Evolutionary conservation across 1,139 yeast species (phyloP).

Genomic region (Wickerhamiella infanticola): DNA sequence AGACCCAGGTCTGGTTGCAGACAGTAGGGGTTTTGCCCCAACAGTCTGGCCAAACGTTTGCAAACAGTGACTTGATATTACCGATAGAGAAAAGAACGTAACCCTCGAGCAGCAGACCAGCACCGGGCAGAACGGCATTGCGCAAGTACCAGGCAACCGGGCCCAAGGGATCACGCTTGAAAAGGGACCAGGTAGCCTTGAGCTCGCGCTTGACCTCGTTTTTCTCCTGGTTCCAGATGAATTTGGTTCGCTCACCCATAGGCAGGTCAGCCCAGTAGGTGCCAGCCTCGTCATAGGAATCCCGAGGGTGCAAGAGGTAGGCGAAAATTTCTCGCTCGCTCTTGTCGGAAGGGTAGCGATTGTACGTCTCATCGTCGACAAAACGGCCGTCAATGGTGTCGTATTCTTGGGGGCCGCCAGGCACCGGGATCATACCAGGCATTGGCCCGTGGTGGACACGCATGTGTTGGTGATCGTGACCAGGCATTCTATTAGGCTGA

Average conservation of each 20-base stretch:
- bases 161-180: conserved; percentile 23
- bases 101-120: conserved; percentile 26
- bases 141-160: conserved; percentile 25
- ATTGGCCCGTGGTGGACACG: conserved; percentile 20
- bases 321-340: conserved; percentile 23
- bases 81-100: conserved; percentile 28
- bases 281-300: conserved; percentile 21
- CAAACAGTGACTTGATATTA: conserved; percentile 21
- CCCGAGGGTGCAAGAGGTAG: conserved; percentile 22
- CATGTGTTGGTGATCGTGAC: neutral
- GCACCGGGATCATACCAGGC: conserved; percentile 24
- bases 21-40: conserved; percentile 16
- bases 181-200: conserved; percentile 16
- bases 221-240: conserved; percentile 19
- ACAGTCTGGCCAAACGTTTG: conserved; percentile 26
- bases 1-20: conserved; percentile 24
- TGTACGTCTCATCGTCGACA: conserved; percentile 16
- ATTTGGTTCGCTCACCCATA: conserved; percentile 16
- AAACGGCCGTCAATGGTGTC: conserved; percentile 22
- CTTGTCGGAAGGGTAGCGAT: conserved; percentile 18
- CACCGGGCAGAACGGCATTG: conserved; percentile 25
- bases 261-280: conserved; percentile 28
- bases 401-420: conserved; percentile 24
- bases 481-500: neutral
- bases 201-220: conserved; percentile 20